Evolutionary conservation across 306 rosid species (phyloP).

Genomic region (Pyrus bretschneideri): DNA sequence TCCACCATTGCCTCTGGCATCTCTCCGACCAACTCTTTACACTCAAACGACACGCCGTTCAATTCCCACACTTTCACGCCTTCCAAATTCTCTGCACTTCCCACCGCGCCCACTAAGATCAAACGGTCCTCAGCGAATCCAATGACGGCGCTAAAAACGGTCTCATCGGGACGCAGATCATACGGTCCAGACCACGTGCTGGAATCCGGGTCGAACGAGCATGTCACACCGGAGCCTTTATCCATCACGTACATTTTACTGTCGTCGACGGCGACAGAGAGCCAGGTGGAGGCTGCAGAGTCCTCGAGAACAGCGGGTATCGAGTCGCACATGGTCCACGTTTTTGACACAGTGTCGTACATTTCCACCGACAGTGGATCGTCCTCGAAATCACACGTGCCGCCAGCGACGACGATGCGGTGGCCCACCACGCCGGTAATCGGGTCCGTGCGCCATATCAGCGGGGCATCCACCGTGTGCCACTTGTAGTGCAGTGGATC

Average conservation of each 20-base stretch:
- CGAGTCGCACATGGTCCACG: conserved; percentile 17
- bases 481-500: conserved; percentile 55
- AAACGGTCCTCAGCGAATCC: conserved; percentile 23
- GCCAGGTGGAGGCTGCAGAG: conserved; percentile 48
- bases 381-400: conserved; percentile 50
- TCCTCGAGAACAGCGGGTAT: conserved; percentile 45
- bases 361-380: conserved; percentile 64
- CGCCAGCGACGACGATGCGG: conserved; percentile 38
- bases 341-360: conserved; percentile 15
- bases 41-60: conserved; percentile 24
- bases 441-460: conserved; percentile 57
- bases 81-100: conserved; percentile 26
- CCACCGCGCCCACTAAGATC: conserved; percentile 46
- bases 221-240: conserved; percentile 38
- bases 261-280: conserved; percentile 40
- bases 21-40: conserved; percentile 39
- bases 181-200: conserved; percentile 58
- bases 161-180: conserved; percentile 25
- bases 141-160: conserved; percentile 16
- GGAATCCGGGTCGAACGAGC: conserved; percentile 33
- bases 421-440: conserved; percentile 37
- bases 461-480: conserved; percentile 38
- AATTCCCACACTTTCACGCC: conserved; percentile 45
- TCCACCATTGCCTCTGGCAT: conserved; percentile 55
- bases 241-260: conserved; percentile 39